These are phyloP conservation scores for Orbilia ellipsospora DNA, from an alignment of 2,329 filamentous ascomycete species.

Conservation along the genomic window DNA sequence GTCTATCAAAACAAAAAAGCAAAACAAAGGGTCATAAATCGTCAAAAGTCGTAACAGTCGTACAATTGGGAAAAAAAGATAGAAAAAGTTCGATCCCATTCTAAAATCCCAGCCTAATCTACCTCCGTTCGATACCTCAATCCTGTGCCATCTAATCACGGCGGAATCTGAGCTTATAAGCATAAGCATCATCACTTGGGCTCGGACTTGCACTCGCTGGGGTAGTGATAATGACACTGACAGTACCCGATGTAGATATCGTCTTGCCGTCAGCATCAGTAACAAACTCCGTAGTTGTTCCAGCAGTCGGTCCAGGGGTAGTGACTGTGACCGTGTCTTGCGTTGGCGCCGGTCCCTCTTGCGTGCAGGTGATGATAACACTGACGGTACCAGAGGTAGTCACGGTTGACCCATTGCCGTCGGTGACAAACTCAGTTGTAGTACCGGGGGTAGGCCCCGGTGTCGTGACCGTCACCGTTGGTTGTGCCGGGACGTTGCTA, in stretches of 20 bases:
- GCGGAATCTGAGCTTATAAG: neutral
- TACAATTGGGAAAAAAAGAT: no score
- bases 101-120: no score
- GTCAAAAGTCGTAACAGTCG: no score
- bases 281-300: neutral
- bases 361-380: slow-evolving; percentile 5
- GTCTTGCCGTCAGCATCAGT: neutral
- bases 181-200: neutral
- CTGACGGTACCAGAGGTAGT: slow-evolving; percentile 9
- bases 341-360: no score
- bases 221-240: slow-evolving; percentile 12
- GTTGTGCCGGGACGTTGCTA: neutral
- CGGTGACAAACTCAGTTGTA: neutral
- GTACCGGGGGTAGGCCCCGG: neutral
- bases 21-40: no score
- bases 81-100: no score
- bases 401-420: neutral
- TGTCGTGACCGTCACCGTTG: neutral
- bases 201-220: neutral
- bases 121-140: no score
- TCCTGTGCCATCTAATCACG: neutral
- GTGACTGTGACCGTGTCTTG: neutral
- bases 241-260: neutral
- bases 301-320: neutral
- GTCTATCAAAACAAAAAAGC: no score